Conservation (phyloP, 129 eudicot species). For the Escallonia herrerae region DNA sequence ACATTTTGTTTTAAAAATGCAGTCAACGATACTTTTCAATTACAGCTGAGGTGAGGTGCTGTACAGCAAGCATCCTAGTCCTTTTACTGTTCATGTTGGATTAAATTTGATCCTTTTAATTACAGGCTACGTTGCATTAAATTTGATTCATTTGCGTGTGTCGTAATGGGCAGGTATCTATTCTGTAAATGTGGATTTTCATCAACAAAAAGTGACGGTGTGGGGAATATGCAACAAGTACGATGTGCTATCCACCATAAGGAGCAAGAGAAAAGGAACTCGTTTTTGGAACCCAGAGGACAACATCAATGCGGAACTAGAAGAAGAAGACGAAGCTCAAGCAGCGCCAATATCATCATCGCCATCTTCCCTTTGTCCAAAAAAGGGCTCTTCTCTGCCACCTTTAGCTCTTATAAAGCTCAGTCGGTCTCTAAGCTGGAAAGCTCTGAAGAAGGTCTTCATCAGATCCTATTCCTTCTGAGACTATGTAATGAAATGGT, state of each 20-base stretch:
- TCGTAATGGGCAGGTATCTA: constrained; percentile 78
- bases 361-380: constrained; percentile 2
- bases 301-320: neutral
- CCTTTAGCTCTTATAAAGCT: constrained; percentile 29
- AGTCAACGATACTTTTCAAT: too few relatives aligned
- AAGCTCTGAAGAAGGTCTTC: constrained; percentile 55
- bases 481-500: too few relatives aligned
- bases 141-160: too few relatives aligned
- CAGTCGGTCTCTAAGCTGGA: constrained; percentile 44
- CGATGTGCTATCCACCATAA: constrained; percentile 56
- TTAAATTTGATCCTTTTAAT: too few relatives aligned
- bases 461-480: constrained; percentile 56
- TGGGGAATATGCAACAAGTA: constrained; percentile 95
- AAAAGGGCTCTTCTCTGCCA: constrained; percentile 2
- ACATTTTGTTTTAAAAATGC: too few relatives aligned
- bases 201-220: constrained; percentile 82
- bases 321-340: neutral
- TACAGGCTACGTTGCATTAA: too few relatives aligned
- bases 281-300: constrained; percentile 61
- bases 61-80: too few relatives aligned
- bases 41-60: too few relatives aligned
- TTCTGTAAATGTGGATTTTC: constrained; percentile 63
- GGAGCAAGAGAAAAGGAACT: constrained; percentile 73
- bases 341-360: neutral
- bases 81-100: too few relatives aligned